These are phyloP conservation scores for Pythium rishiriense DNA, from an alignment of 352 stramenopile genomes.

Conservation along the genomic window DNA sequence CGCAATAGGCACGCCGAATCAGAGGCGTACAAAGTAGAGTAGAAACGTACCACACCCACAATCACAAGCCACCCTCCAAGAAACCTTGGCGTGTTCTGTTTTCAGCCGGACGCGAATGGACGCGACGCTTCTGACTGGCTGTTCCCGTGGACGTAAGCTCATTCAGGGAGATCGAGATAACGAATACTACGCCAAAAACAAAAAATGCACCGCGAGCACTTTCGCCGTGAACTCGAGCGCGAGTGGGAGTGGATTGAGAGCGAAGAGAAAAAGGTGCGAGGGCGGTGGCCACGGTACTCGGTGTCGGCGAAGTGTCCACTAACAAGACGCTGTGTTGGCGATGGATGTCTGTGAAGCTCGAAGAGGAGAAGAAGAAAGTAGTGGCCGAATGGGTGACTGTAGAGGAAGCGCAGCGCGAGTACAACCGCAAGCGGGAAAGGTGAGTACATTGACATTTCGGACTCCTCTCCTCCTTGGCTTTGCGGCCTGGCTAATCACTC, in stretches of 20 bases:
- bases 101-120: not conserved
- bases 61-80: not conserved
- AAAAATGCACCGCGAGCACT: conserved; percentile 47
- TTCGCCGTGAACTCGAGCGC: conserved; percentile 58
- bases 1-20: not conserved
- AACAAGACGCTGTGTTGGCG: not conserved
- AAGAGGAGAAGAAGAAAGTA: conserved; percentile 76
- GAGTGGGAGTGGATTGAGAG: conserved; percentile 58
- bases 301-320: too few species aligned
- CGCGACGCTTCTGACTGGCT: not conserved
- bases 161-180: not conserved
- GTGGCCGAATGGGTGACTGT: conserved; percentile 68
- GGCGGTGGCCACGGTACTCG: not conserved
- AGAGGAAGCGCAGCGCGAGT: conserved; percentile 65
- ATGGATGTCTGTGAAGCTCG: conserved; percentile 34
- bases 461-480: too few species aligned
- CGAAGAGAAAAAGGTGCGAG: conserved; percentile 59
- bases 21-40: conserved; percentile 2
- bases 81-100: not conserved
- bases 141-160: not conserved
- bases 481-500: too few species aligned
- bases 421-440: conserved; percentile 59
- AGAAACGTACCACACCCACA: conserved; percentile 1
- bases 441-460: conserved; percentile 29
- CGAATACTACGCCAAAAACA: not conserved